phyloP scores from a whole-genome alignment of 2,329 filamentous ascomycete species.

The Fusarium penzigii region DNA sequence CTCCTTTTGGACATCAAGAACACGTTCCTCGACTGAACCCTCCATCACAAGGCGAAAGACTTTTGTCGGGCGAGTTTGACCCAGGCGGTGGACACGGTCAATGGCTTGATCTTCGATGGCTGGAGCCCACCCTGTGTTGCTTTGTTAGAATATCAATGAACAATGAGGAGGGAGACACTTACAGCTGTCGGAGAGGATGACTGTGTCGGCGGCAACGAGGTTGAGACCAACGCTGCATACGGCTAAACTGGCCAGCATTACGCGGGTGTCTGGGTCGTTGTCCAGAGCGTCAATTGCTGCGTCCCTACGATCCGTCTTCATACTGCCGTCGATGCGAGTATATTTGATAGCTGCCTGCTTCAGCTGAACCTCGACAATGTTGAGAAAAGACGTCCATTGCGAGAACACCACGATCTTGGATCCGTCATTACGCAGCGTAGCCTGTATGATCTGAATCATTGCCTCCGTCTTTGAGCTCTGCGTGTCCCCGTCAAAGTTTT shows the following conservation, averaged over 20 bases:
- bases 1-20: conserved; percentile 74
- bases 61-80: conserved; percentile 76
- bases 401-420: conserved; percentile 75
- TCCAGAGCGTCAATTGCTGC: conserved; percentile 68
- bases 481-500: conserved; percentile 59
- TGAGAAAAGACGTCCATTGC: conserved; percentile 76
- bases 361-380: conserved; percentile 71
- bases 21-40: conserved; percentile 76
- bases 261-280: conserved; percentile 64
- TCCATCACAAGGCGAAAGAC: conserved; percentile 84
- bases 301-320: conserved; percentile 72
- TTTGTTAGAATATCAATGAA: background rate
- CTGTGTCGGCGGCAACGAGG: conserved; percentile 81
- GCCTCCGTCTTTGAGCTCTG: conserved; percentile 84
- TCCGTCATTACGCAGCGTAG: conserved; percentile 61
- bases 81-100: conserved; percentile 83
- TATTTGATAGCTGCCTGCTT: conserved; percentile 60
- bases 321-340: conserved; percentile 77
- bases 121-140: conserved; percentile 74
- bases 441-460: conserved; percentile 72
- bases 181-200: conserved; percentile 79
- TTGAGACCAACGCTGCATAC: conserved; percentile 88
- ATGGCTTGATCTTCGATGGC: conserved; percentile 91
- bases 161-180: conserved; percentile 25
- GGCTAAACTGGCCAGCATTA: conserved; percentile 79